phyloP scores from a whole-genome alignment of 2,329 filamentous ascomycete genomes.

The Thyridium curvatum region DNA sequence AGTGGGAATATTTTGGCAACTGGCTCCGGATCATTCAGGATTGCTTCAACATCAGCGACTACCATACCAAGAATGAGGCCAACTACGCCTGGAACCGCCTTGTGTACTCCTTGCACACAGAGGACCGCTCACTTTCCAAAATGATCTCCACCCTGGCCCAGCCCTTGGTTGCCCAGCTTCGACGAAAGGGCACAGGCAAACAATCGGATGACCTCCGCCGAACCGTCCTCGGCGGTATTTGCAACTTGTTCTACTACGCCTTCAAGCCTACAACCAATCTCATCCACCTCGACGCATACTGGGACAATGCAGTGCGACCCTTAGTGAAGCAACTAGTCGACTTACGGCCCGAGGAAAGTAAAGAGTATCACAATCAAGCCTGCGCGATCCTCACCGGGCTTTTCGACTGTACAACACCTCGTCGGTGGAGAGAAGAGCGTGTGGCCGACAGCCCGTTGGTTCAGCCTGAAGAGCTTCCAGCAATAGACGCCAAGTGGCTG shows the following conservation, averaged over 20 bases:
- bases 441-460: slow-evolving; percentile 55
- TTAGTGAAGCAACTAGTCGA: slow-evolving; percentile 54
- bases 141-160: slow-evolving; percentile 52
- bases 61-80: slow-evolving; percentile 65
- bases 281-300: slow-evolving; percentile 66
- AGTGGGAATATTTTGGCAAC: slow-evolving; percentile 66
- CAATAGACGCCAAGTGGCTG: slow-evolving; percentile 82
- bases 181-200: slow-evolving; percentile 53
- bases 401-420: slow-evolving; percentile 49
- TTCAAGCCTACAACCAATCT: slow-evolving; percentile 64
- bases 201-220: slow-evolving; percentile 51
- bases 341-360: slow-evolving; percentile 25
- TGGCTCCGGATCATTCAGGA: slow-evolving; percentile 77
- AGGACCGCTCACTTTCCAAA: slow-evolving; percentile 51
- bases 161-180: slow-evolving; percentile 61
- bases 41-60: slow-evolving; percentile 77
- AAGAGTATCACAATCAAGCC: slow-evolving; percentile 49
- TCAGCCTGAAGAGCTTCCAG: slow-evolving; percentile 69
- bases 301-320: slow-evolving; percentile 67
- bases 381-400: slow-evolving; percentile 69
- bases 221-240: slow-evolving; percentile 62
- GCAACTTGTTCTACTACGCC: slow-evolving; percentile 76
- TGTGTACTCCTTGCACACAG: slow-evolving; percentile 65
- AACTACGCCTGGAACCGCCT: slow-evolving; percentile 84
- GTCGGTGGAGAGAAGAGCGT: slow-evolving; percentile 70